Conservation (phyloP, 2,329 filamentous ascomycete genomes). For the Drechslerella stenobrocha region DNA sequence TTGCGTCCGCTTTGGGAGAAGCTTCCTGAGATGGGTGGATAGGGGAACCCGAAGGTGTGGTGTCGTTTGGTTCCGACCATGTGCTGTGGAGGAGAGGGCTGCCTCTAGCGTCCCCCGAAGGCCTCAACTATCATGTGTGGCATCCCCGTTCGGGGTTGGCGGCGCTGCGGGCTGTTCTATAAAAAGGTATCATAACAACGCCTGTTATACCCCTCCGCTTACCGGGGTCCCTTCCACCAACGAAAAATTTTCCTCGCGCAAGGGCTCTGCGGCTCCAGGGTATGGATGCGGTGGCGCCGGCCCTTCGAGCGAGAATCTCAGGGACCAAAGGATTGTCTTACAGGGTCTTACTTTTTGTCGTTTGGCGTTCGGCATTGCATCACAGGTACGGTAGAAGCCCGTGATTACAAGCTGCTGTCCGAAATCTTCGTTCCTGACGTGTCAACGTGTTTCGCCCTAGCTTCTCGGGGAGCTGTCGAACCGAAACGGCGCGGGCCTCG, state of each 20-base stretch:
- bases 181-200: conserved; percentile 25
- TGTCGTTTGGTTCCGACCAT: conserved; percentile 43
- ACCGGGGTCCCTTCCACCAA: conserved; percentile 35
- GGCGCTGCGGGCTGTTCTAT: conserved; percentile 46
- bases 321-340: conserved; percentile 37
- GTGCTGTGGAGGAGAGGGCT: background rate
- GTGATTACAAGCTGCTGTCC: background rate
- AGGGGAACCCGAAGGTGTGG: conserved; percentile 1
- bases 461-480: background rate
- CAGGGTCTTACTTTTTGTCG: conserved; percentile 23
- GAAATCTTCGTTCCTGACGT: background rate
- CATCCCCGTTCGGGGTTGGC: conserved; percentile 27
- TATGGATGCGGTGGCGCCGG: conserved; percentile 1
- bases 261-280: conserved; percentile 34
- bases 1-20: conserved; percentile 27
- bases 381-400: too few species aligned
- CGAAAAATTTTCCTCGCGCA: conserved; percentile 31
- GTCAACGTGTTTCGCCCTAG: background rate
- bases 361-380: too few species aligned
- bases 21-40: conserved; percentile 16
- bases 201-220: conserved; percentile 44
- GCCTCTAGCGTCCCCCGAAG: background rate
- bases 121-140: conserved; percentile 6
- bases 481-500: conserved; percentile 7
- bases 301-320: conserved; percentile 14